These are phyloP conservation scores for Linnemannia exigua DNA, from an alignment of 192 early-diverging fungal species.

Conservation along the genomic window DNA sequence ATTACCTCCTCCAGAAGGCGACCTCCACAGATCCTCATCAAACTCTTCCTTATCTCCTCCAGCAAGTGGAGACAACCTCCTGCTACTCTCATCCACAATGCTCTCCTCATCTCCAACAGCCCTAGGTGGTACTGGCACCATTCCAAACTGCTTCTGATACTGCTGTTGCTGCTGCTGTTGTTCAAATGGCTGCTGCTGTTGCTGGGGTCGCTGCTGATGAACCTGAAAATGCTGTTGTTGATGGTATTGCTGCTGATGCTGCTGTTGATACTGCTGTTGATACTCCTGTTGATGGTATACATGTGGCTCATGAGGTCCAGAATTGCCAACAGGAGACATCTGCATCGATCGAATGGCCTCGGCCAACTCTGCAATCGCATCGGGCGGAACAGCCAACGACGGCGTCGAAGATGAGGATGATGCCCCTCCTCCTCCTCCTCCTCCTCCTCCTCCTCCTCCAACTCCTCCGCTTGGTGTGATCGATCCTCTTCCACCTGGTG, in stretches of 20 bases:
- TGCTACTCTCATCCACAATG: background rate
- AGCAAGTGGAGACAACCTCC: background rate
- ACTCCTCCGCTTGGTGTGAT: no score
- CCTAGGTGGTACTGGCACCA: background rate
- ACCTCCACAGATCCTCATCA: background rate
- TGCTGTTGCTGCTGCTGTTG: background rate
- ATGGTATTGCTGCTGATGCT: background rate
- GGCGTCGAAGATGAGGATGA: background rate
- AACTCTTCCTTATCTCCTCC: background rate
- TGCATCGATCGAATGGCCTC: conserved; percentile 1
- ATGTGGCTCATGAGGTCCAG: background rate
- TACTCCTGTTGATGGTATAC: background rate
- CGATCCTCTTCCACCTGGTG: background rate
- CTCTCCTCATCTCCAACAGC: background rate
- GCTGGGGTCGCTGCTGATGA: background rate
- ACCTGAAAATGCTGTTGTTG: background rate
- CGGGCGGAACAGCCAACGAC: background rate
- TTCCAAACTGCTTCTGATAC: background rate
- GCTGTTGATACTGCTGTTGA: background rate
- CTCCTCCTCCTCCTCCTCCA: no score
- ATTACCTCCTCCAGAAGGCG: background rate
- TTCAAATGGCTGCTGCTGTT: background rate
- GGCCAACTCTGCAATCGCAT: background rate
- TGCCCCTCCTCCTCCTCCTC: no score
- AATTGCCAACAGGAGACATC: background rate